A percentile compares a stretch with the other conserved stretches of the same genome.
Evolutionary conservation across 2,329 filamentous ascomycete species (phyloP).

Genomic region (Colletotrichum graminicola): DNA sequence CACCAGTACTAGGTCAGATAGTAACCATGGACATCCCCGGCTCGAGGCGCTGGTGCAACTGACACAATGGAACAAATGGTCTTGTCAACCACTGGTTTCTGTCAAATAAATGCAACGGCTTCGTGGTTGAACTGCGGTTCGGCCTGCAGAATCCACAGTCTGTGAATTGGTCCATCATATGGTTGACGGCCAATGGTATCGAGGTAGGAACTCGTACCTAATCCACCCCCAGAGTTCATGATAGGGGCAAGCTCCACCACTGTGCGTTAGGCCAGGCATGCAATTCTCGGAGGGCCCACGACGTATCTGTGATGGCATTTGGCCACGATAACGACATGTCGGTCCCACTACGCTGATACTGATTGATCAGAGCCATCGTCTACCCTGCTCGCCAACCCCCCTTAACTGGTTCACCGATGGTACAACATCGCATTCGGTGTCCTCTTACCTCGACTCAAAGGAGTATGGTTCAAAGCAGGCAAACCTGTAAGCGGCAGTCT

Average conservation of each 20-base stretch:
- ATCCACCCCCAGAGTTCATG: slow-evolving; percentile 19
- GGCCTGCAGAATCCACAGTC: neutral
- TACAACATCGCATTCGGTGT: slow-evolving; percentile 8
- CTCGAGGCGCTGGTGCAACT: neutral
- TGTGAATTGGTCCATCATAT: neutral
- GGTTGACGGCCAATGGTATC: neutral
- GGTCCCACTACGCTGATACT: slow-evolving; percentile 28
- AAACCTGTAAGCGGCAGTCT: neutral
- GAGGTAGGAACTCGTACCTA: neutral
- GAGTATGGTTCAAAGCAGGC: slow-evolving; percentile 24
- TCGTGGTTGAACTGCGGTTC: neutral
- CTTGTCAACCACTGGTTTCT: neutral
- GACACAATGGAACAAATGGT: neutral
- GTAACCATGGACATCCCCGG: neutral
- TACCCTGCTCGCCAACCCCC: slow-evolving; percentile 27
- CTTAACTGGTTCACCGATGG: slow-evolving; percentile 22
- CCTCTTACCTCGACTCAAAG: slow-evolving; percentile 19
- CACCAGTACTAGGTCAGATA: neutral
- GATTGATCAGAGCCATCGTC: slow-evolving; percentile 14
- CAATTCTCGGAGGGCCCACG: slow-evolving; percentile 32
- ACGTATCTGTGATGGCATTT: slow-evolving; percentile 41
- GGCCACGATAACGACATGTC: slow-evolving; percentile 35
- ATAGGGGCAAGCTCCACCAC: slow-evolving; percentile 23
- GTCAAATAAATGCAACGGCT: slow-evolving; percentile 1
- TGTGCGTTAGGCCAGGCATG: slow-evolving; percentile 32